Evolutionary conservation across 768 basidiomycete genomes (phyloP), one percentile per base, ranked within the genome.

Genomic region (Boletellus sp.): DNA sequence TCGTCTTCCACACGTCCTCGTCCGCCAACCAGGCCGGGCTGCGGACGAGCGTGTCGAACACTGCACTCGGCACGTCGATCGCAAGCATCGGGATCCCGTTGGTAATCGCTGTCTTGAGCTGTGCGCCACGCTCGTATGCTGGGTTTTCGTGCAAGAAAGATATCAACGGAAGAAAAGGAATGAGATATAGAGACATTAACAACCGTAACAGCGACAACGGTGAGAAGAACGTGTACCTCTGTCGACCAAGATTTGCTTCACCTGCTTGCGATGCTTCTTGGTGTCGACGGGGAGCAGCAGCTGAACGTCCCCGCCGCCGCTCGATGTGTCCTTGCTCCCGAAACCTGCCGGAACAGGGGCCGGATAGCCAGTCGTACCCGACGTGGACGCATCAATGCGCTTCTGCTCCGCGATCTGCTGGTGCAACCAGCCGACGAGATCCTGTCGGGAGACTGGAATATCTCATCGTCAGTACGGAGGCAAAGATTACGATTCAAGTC

Each of bases 381-480:
- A 80, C 0, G 84, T 84, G 8, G 79, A 71, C 1, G 78, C 67
- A 56, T 93, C 90, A 22, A 83, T 74, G 2, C 84, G 83, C 61
- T 84, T 86, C 68, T 92, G 90, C 55, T 92, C 89, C 0, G 83
- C 72, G 16, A 93, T 86, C 54, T 88, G 82, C 15, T 85, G 79
- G 39, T 86, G 85, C 17, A 93, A 71, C 82, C 83, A 90, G 13
- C 76, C 67, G 3, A 89, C 81, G 1, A 93, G 75, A 50, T 92
- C 87, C 44, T 84, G 80, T 6, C 80, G 76, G 6, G 85, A 68
- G 22, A 78, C 79, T 81, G 68, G 17, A 75, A 73, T 19, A 8
- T 28, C 26, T 28, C 5, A 15, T 8, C 6, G 33, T 62, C 37
- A 57, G 56, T 12, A 51, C 24, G n/a, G 7, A 34, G 22, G 12